Percentiles rank a stretch among this genome's conserved stretches.
These are phyloP conservation scores for Naganishia randhawae DNA, from an alignment of 768 basidiomycete species.

Conservation along the genomic window DNA sequence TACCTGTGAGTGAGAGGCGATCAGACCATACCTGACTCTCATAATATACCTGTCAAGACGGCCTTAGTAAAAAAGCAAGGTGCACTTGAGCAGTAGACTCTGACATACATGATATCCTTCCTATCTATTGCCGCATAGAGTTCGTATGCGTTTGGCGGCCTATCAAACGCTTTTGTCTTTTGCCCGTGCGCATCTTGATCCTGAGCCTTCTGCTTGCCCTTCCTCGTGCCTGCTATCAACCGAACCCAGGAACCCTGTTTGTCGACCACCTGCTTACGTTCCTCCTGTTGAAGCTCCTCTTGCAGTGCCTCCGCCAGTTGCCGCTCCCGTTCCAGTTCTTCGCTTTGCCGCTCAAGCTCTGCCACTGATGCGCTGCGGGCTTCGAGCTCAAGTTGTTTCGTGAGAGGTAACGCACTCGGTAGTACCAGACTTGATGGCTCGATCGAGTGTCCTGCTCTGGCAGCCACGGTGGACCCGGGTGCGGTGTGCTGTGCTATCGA, in stretches of 20 bases:
- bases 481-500: slow-evolving; percentile 3
- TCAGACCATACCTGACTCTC: slow-evolving; percentile 37
- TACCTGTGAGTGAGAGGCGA: no score
- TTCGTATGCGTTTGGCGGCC: slow-evolving; percentile 59
- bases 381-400: slow-evolving; percentile 34
- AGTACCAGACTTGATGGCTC: slow-evolving; percentile 7
- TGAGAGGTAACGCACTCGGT: slow-evolving; percentile 30
- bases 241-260: slow-evolving; percentile 25
- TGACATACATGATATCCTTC: slow-evolving; percentile 72
- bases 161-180: slow-evolving; percentile 34
- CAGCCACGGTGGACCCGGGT: not conserved
- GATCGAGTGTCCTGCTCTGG: not conserved
- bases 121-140: slow-evolving; percentile 78
- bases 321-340: slow-evolving; percentile 34
- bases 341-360: slow-evolving; percentile 40
- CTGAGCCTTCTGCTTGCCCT: slow-evolving; percentile 29
- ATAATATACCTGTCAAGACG: slow-evolving; percentile 41
- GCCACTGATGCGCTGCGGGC: slow-evolving; percentile 37
- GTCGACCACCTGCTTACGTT: slow-evolving; percentile 29
- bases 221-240: slow-evolving; percentile 26
- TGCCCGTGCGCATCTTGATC: slow-evolving; percentile 17
- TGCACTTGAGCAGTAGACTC: not conserved
- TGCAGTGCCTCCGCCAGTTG: slow-evolving; percentile 45
- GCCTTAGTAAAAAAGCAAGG: not conserved
- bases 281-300: slow-evolving; percentile 41